phyloP scores from a whole-genome alignment of 441 rosid species.

The Capsella rubella region DNA sequence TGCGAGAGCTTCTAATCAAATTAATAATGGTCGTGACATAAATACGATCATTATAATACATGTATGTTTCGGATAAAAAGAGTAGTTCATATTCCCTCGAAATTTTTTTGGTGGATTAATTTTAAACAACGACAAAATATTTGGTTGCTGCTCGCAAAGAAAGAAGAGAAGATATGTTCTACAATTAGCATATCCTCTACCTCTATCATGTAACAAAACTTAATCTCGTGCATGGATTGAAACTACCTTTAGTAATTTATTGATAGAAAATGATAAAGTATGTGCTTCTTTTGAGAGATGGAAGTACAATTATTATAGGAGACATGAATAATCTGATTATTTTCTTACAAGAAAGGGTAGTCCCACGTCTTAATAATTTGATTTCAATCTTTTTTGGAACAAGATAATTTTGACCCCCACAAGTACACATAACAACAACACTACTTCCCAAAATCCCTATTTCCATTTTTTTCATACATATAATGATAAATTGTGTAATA shows the following conservation, averaged over 20 bases:
- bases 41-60: conserved; percentile 16
- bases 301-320: conserved; percentile 38
- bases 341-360: conserved; percentile 32
- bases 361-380: conserved; percentile 42
- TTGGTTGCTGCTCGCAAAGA: conserved; percentile 3
- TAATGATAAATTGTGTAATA: neutral
- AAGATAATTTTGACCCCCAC: conserved; percentile 38
- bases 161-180: conserved; percentile 6
- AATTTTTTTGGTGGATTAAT: neutral
- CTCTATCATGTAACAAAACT: neutral
- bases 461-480: neutral
- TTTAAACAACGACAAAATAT: neutral
- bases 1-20: conserved; percentile 12
- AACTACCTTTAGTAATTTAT: neutral
- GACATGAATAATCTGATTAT: conserved; percentile 29
- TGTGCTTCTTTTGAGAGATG: conserved; percentile 41
- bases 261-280: conserved; percentile 1
- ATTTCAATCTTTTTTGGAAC: conserved; percentile 35
- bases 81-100: neutral
- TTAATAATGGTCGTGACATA: neutral
- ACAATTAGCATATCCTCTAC: neutral
- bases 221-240: neutral
- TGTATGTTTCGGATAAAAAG: conserved; percentile 12
- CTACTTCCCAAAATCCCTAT: conserved; percentile 4
- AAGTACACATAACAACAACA: conserved; percentile 4